phyloP scores from a whole-genome alignment of 805 yeast genomes.

The Candida ortonii region DNA sequence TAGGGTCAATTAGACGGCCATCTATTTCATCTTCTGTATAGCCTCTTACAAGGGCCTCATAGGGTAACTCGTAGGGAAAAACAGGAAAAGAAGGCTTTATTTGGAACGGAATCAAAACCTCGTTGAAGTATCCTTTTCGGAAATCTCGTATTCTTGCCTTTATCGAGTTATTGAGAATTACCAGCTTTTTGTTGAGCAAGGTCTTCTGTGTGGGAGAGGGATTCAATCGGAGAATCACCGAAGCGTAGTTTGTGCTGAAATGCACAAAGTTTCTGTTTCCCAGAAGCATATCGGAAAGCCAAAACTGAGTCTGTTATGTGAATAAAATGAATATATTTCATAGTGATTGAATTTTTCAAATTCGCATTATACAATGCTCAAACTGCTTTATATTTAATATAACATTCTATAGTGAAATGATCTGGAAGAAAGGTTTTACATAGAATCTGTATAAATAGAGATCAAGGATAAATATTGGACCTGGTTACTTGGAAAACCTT shows the following conservation, averaged over 20 bases:
- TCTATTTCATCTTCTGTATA: constrained; percentile 12
- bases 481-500: constrained; percentile 3
- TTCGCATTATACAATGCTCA: too few relatives aligned
- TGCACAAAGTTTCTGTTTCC: too few relatives aligned
- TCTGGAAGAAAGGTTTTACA: too few relatives aligned
- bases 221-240: constrained; percentile 18
- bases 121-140: constrained; percentile 22
- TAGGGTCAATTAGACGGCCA: constrained; percentile 22
- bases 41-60: constrained; percentile 25
- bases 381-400: too few relatives aligned
- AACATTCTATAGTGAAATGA: too few relatives aligned
- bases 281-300: too few relatives aligned
- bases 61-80: constrained; percentile 23
- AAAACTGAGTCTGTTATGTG: too few relatives aligned
- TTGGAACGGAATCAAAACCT: constrained; percentile 19
- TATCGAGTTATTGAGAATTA: constrained; percentile 16
- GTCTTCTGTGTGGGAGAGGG: constrained; percentile 14
- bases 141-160: constrained; percentile 18
- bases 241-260: too few relatives aligned
- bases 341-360: too few relatives aligned
- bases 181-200: constrained; percentile 15
- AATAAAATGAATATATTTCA: too few relatives aligned
- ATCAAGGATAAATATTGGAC: too few relatives aligned
- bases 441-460: too few relatives aligned
- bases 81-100: constrained; percentile 7